Evolutionary conservation across 768 basidiomycete species (phyloP), one percentile per base, ranked within the genome.

Genomic region (Lactarius sp.): DNA sequence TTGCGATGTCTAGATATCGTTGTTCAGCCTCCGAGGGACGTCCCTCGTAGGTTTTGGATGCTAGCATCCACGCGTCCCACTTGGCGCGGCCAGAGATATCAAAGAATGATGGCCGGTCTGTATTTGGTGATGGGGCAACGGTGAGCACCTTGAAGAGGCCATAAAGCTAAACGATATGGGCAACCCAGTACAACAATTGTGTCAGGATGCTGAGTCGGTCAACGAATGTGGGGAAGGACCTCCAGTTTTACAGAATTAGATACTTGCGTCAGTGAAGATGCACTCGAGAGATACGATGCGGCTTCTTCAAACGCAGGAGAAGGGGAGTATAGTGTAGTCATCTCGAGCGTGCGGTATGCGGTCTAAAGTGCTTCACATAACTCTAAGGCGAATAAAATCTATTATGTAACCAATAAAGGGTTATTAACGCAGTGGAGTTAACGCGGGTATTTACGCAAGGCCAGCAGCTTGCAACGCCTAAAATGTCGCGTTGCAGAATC

Each of bases 401-500:
- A 77, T 81, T 80, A 80, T 69, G 69, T 75, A 77, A 77, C 66
- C 69, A 47, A 60, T 50, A 47, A 53, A 67, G 47, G 62, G 60
- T 55, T 57, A 52, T 68, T 42, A 64, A 39, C 47, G 39, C 52
- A 52, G 59, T 62, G 7, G 10, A 41, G 41, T 14, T 4, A 41
- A 41, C 41, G 41, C 41, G 1, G 14, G 41, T 14, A 69, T 70
- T 75, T 81, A 88, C 55, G 75, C 85, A 59, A 90, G 78, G 52
- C 88, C 88, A 59, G 89, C 88, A 34, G 83, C 86, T 72, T 85
- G 77, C 89, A 93, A 89, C 4, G 89, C 86, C 90, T 92, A 59
- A 58, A 66, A 51, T 53, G 27, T 44, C 33, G 33, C 68, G 65
- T 42, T 41, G 59, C 65, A 36, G 66, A 67, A 67, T 58, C 63